A percentile compares a stretch with the other conserved stretches of the same genome.
These are phyloP conservation scores for Alternaria alternata DNA, from an alignment of 2,329 filamentous ascomycete species.

Conservation along the genomic window DNA sequence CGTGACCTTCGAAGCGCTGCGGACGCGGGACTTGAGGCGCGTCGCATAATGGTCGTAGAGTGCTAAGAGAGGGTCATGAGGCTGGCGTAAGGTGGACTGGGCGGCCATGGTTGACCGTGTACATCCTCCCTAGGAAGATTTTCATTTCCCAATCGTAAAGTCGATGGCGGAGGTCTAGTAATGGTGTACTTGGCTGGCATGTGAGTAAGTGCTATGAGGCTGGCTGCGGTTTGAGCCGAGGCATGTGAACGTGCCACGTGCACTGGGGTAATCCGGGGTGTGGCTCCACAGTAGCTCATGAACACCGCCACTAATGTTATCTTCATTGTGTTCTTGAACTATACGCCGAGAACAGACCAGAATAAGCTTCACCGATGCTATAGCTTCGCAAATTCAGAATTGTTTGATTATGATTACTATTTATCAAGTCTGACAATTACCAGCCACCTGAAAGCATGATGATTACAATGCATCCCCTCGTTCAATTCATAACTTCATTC, in stretches of 20 bases:
- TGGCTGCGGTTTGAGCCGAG: conserved; percentile 28
- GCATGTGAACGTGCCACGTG: conserved; percentile 34
- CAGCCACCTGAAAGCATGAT: not conserved
- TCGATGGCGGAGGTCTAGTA: conserved; percentile 10
- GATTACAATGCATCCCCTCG: not conserved
- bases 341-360: too few relatives aligned
- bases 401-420: not conserved
- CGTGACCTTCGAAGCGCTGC: conserved; percentile 72
- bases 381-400: fast-evolving
- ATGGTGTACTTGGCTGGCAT: conserved; percentile 23
- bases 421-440: not conserved
- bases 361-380: too few relatives aligned
- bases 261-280: conserved; percentile 26
- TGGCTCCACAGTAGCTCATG: not conserved
- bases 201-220: conserved; percentile 28
- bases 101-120: conserved; percentile 71
- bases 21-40: conserved; percentile 61
- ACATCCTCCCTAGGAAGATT: conserved; percentile 26
- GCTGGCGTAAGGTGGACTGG: conserved; percentile 77
- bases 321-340: not conserved
- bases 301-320: not conserved
- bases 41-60: conserved; percentile 60
- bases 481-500: not conserved
- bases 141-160: conserved; percentile 35
- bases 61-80: conserved; percentile 55